phyloP scores from a whole-genome alignment of 305 asterid species.

The Withania somnifera region DNA sequence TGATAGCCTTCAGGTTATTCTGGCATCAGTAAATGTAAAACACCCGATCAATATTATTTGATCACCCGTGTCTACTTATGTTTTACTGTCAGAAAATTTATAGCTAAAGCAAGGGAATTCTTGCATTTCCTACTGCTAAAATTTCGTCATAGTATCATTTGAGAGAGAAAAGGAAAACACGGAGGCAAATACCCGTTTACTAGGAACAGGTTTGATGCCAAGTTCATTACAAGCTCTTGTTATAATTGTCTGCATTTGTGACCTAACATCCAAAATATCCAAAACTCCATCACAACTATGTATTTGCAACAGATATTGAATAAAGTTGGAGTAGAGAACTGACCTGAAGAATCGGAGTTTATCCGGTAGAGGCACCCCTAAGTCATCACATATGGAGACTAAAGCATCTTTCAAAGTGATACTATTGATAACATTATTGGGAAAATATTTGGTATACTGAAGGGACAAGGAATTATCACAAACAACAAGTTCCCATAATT shows the following conservation, averaged over 20 bases:
- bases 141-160: not conserved
- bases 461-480: slow-evolving; percentile 77
- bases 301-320: not conserved
- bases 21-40: not conserved
- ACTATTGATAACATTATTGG: slow-evolving; percentile 85
- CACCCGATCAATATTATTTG: not conserved
- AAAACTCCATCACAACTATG: not conserved
- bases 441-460: slow-evolving; percentile 88
- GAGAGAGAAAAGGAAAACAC: too few relatives aligned
- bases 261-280: slow-evolving; percentile 35
- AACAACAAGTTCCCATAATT: slow-evolving; percentile 97
- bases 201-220: slow-evolving; percentile 66
- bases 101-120: not conserved
- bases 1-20: not conserved
- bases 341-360: slow-evolving; percentile 82
- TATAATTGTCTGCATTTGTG: slow-evolving; percentile 97
- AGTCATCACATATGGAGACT: slow-evolving; percentile 53
- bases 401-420: slow-evolving; percentile 82
- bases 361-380: slow-evolving; percentile 74
- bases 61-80: not conserved
- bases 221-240: slow-evolving; percentile 85
- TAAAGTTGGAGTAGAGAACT: not conserved
- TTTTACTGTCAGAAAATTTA: not conserved
- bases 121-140: not conserved
- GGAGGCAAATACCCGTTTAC: slow-evolving; percentile 50